phyloP scores from a whole-genome alignment of 139 green algal genomes.

The Gonium pectorale region DNA sequence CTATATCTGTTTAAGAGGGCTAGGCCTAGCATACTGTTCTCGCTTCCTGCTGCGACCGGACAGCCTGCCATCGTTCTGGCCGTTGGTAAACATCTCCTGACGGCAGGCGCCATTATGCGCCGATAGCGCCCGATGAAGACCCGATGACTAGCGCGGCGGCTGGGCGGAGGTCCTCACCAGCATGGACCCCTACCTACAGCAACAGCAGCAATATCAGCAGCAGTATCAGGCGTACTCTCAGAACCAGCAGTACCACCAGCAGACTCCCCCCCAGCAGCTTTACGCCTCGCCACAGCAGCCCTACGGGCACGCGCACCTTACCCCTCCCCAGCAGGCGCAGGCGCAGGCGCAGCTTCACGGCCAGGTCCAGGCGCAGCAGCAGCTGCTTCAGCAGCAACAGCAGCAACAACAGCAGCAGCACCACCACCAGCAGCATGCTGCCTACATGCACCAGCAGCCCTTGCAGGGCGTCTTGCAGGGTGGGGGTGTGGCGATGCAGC shows the following conservation, averaged over 20 bases:
- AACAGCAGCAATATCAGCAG: conserved; percentile 7
- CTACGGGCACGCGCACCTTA: background rate
- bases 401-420: conserved; percentile 10
- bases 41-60: too few species aligned
- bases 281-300: background rate
- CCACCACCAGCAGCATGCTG: conserved; percentile 18
- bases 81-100: too few species aligned
- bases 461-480: conserved; percentile 1
- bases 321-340: background rate
- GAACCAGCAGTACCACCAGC: background rate
- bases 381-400: conserved; percentile 5
- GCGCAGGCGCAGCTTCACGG: background rate
- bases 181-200: conserved; percentile 36
- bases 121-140: too few species aligned
- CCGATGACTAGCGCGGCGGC: too few species aligned
- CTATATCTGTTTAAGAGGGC: too few species aligned
- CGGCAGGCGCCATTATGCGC: too few species aligned
- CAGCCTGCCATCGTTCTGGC: too few species aligned
- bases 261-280: conserved; percentile 4
- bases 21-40: too few species aligned
- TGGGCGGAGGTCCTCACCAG: too few species aligned
- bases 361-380: too few species aligned
- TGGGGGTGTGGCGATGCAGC: background rate
- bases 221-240: background rate
- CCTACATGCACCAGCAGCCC: conserved; percentile 10